phyloP scores from a whole-genome alignment of 192 early-diverging fungal species.

The Spizellomyces sp. region DNA sequence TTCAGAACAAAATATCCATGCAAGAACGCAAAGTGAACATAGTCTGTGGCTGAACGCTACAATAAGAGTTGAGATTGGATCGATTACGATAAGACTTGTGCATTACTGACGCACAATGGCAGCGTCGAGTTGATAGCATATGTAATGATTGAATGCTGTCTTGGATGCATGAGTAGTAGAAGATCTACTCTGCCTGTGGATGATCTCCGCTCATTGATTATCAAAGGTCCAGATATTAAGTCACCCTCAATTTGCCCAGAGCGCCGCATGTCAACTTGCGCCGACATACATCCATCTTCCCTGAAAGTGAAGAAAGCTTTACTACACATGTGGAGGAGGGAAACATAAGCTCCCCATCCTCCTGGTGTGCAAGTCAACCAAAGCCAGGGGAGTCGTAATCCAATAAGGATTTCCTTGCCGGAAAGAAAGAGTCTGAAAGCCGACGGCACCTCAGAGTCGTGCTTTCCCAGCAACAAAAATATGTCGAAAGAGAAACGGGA shows the following conservation, averaged over 20 bases:
- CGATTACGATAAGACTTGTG: not conserved
- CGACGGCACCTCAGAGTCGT: no score
- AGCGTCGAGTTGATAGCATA: not conserved
- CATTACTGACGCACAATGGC: not conserved
- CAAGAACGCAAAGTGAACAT: no score
- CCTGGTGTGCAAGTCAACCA: not conserved
- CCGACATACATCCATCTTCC: not conserved
- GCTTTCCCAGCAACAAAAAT: no score
- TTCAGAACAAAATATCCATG: no score
- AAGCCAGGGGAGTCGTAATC: not conserved
- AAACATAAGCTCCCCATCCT: not conserved
- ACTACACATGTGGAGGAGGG: not conserved
- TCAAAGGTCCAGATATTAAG: not conserved
- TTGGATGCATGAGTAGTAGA: not conserved
- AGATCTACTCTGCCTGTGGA: not conserved
- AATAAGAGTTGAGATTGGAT: not conserved
- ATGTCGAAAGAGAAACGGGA: no score
- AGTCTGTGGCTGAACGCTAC: not conserved
- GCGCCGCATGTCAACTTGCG: not conserved
- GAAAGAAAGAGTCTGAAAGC: no score
- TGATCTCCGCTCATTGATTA: not conserved
- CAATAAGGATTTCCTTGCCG: no score
- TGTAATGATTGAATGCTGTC: not conserved
- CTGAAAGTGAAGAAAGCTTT: not conserved
- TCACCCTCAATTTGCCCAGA: slow-evolving; percentile 4